These are phyloP conservation scores for Trichosanthes truncata DNA, from an alignment of 306 rosid genomes.

Conservation along the genomic window DNA sequence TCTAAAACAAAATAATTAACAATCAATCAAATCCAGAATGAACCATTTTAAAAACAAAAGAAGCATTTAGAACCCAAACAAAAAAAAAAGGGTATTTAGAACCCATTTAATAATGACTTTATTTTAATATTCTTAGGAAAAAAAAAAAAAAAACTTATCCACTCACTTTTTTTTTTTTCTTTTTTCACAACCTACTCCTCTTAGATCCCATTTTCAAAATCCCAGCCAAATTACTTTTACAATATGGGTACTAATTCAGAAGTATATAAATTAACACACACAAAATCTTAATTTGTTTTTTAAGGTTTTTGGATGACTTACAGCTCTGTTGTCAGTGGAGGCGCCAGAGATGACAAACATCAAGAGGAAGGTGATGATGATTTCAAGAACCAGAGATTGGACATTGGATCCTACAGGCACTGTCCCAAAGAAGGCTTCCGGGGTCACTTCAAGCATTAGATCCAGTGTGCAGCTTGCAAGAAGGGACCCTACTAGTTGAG, in stretches of 20 bases:
- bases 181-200: too few species aligned
- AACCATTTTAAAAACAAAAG: too few species aligned
- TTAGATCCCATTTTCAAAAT: too few species aligned
- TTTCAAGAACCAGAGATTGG: slow-evolving; percentile 21
- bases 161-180: too few species aligned
- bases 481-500: slow-evolving; percentile 22
- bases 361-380: slow-evolving; percentile 25
- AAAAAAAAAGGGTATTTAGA: too few species aligned
- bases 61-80: too few species aligned
- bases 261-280: background rate
- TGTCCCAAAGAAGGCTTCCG: slow-evolving; percentile 20
- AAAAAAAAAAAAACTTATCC: too few species aligned
- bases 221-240: too few species aligned
- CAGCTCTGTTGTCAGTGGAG: slow-evolving; percentile 28
- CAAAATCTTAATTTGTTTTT: background rate
- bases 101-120: too few species aligned
- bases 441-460: slow-evolving; percentile 14
- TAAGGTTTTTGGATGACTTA: background rate
- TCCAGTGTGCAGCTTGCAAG: slow-evolving; percentile 25
- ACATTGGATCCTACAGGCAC: slow-evolving; percentile 21
- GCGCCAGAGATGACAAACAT: slow-evolving; percentile 29
- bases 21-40: too few species aligned
- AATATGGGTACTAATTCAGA: background rate
- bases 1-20: too few species aligned
- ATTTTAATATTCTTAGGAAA: too few species aligned